These are phyloP conservation scores for Entomortierella chlamydospora DNA, from an alignment of 192 early-diverging fungal genomes.

Conservation along the genomic window DNA sequence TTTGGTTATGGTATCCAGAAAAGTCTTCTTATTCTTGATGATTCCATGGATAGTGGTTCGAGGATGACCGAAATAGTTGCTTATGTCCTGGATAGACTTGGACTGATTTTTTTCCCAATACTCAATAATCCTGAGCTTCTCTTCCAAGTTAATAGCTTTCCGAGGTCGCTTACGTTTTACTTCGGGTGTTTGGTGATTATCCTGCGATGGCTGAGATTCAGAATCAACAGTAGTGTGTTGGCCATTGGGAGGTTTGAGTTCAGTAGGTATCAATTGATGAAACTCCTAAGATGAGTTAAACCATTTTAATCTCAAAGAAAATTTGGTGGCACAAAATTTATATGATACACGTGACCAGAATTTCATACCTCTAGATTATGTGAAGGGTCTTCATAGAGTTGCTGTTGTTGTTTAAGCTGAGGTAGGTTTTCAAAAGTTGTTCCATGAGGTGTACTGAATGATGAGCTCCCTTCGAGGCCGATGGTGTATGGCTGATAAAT, in stretches of 20 bases:
- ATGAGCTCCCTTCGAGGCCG: background rate
- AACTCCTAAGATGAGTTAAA: too few species aligned
- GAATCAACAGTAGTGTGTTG: too few species aligned
- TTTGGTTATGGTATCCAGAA: background rate
- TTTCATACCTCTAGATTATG: too few species aligned
- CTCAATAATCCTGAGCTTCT: conserved; percentile 4
- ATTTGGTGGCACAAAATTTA: too few species aligned
- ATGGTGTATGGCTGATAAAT: background rate
- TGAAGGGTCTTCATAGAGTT: background rate
- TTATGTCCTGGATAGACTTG: background rate
- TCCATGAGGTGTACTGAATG: background rate
- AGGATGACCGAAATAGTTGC: background rate
- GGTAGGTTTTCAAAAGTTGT: background rate
- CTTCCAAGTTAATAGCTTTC: background rate
- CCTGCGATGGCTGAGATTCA: too few species aligned
- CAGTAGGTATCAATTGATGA: too few species aligned
- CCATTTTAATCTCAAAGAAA: too few species aligned
- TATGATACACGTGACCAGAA: too few species aligned
- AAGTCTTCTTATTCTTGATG: background rate
- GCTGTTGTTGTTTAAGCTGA: background rate
- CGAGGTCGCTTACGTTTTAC: background rate
- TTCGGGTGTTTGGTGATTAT: background rate
- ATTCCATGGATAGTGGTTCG: conserved; percentile 3
- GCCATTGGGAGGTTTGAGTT: too few species aligned
- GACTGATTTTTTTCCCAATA: background rate